phyloP scores from a whole-genome alignment of 371 early-diverging fungal species.

The Mortierella sp. region DNA sequence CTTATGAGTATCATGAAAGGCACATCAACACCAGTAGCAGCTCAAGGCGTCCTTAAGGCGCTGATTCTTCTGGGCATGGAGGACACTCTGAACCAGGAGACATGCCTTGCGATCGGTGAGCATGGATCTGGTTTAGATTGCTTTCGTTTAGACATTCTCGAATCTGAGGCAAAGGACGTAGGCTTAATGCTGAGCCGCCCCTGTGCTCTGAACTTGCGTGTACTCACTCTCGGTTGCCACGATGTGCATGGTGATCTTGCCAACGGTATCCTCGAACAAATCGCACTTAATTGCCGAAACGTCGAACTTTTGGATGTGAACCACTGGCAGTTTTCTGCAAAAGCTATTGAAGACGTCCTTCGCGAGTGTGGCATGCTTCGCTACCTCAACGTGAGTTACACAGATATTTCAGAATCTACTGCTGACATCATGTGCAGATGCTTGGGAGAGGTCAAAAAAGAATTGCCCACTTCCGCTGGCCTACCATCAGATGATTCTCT shows the following conservation, averaged over 20 bases:
- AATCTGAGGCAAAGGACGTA: slow-evolving; percentile 51
- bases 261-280: slow-evolving; percentile 48
- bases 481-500: neutral
- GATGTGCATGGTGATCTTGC: slow-evolving; percentile 51
- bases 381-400: slow-evolving; percentile 52
- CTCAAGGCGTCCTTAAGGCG: slow-evolving; percentile 48
- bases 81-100: slow-evolving; percentile 49
- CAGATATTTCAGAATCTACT: slow-evolving; percentile 33
- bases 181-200: slow-evolving; percentile 37
- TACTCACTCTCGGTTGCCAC: slow-evolving; percentile 51
- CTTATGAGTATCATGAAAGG: slow-evolving; percentile 44
- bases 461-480: neutral
- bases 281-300: slow-evolving; percentile 43
- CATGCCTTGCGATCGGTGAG: slow-evolving; percentile 50
- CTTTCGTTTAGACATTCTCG: slow-evolving; percentile 55
- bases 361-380: slow-evolving; percentile 45
- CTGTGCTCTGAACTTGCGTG: slow-evolving; percentile 37
- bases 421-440: slow-evolving; percentile 42
- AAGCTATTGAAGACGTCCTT: slow-evolving; percentile 43
- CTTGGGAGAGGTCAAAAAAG: slow-evolving; percentile 37
- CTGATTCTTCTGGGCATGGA: slow-evolving; percentile 51
- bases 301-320: slow-evolving; percentile 53
- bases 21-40: slow-evolving; percentile 32
- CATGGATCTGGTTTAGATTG: slow-evolving; percentile 44
- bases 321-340: slow-evolving; percentile 52